phyloP scores from a whole-genome alignment of 2,329 filamentous ascomycete species.

The Fusarium nurragi region DNA sequence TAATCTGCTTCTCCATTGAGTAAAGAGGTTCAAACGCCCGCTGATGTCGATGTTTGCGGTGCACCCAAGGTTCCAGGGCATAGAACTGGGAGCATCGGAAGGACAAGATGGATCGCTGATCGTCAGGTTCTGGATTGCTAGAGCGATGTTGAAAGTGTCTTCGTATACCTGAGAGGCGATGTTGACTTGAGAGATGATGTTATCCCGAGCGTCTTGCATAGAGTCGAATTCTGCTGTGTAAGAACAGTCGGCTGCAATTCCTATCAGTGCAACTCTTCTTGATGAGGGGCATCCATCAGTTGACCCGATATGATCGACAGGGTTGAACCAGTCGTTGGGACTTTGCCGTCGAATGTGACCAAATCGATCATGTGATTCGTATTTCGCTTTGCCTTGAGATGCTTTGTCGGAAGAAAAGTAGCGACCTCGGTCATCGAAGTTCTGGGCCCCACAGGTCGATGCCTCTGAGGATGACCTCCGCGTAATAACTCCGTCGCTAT shows the following conservation, averaged over 20 bases:
- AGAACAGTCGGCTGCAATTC: constrained; percentile 88
- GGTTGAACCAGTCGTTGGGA: constrained; percentile 4
- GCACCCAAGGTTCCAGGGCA: constrained; percentile 83
- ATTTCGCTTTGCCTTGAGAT: neutral
- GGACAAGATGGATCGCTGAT: constrained; percentile 77
- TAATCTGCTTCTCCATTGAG: constrained; percentile 77
- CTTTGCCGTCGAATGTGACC: neutral
- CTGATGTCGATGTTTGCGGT: constrained; percentile 68
- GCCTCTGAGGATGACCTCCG: neutral
- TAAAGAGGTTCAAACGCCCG: constrained; percentile 81
- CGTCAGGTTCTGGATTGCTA: constrained; percentile 82
- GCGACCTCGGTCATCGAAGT: neutral
- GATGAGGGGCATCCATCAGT: constrained; percentile 81
- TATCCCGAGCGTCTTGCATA: constrained; percentile 67
- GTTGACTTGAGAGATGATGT: constrained; percentile 84
- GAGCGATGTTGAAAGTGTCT: constrained; percentile 84
- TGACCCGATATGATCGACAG: constrained; percentile 67
- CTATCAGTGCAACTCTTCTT: constrained; percentile 85
- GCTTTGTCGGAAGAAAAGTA: neutral
- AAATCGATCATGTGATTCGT: neutral
- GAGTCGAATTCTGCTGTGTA: constrained; percentile 77
- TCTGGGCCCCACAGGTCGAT: neutral
- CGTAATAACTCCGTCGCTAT: neutral
- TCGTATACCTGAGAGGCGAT: constrained; percentile 86
- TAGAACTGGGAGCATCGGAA: constrained; percentile 57